Conservation (phyloP, 192 early-diverging fungal genomes). For the Coemansia sp. region DNA sequence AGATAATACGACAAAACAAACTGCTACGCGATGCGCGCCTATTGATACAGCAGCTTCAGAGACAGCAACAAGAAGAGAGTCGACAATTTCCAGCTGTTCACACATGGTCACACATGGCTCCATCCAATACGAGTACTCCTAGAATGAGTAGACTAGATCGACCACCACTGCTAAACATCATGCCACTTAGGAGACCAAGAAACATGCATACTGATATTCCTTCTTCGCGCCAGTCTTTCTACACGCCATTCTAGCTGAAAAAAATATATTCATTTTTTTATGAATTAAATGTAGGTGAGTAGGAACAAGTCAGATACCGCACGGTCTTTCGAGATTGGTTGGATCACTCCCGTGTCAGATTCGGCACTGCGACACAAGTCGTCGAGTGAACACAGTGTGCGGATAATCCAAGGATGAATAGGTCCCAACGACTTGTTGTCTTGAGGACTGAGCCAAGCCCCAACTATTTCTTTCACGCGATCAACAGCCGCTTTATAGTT, state of each 20-base stretch:
- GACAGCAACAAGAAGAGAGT: not conserved
- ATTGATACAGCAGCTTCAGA: slow-evolving; percentile 20
- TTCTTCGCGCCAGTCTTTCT: slow-evolving; percentile 20
- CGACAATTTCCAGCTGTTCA: not conserved
- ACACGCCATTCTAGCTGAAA: slow-evolving; percentile 19
- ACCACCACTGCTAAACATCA: not conserved
- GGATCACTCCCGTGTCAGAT: not conserved
- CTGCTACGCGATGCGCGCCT: slow-evolving; percentile 32
- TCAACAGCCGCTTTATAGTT: not conserved
- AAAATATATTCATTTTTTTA: not conserved
- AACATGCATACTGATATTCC: not conserved
- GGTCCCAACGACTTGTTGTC: slow-evolving; percentile 11
- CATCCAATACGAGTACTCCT: not conserved
- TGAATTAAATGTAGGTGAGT: slow-evolving; percentile 26
- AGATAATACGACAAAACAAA: slow-evolving; percentile 30
- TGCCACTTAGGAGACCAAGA: not conserved
- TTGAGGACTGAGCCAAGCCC: slow-evolving; percentile 18
- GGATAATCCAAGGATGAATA: slow-evolving; percentile 45
- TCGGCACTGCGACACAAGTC: slow-evolving; percentile 4
- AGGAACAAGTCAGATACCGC: slow-evolving; percentile 40
- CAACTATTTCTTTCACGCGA: slow-evolving; percentile 20
- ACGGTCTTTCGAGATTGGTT: slow-evolving; percentile 17
- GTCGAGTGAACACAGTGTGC: slow-evolving; percentile 23
- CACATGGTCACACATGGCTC: not conserved
- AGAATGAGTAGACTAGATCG: too few relatives aligned